These are phyloP conservation scores for Nakataea oryzae DNA, from an alignment of 2,329 filamentous ascomycete species.

Conservation along the genomic window DNA sequence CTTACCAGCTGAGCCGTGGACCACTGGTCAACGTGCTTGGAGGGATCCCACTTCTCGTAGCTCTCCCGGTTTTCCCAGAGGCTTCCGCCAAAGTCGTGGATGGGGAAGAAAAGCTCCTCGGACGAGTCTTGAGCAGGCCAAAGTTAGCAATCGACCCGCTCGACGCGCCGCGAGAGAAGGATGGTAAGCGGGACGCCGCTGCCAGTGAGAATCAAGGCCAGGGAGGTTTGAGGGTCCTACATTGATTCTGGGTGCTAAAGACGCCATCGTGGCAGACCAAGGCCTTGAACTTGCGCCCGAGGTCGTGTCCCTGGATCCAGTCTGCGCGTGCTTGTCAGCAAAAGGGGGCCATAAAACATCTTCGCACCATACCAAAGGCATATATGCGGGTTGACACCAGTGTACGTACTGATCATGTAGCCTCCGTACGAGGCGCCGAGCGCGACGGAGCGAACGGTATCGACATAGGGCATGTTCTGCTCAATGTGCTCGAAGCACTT, in stretches of 20 bases:
- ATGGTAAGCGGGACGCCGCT: too few species aligned
- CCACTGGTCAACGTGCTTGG: constrained; percentile 58
- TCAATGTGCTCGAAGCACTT: constrained; percentile 67
- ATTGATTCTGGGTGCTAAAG: constrained; percentile 60
- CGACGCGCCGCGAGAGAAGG: neutral
- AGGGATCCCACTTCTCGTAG: constrained; percentile 63
- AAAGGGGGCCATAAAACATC: neutral
- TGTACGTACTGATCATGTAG: constrained; percentile 56
- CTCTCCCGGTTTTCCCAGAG: constrained; percentile 50
- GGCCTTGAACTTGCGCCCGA: constrained; percentile 78
- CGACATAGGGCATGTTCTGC: constrained; percentile 54
- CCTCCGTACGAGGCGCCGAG: constrained; percentile 67
- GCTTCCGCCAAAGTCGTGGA: constrained; percentile 56
- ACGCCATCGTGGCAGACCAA: constrained; percentile 84
- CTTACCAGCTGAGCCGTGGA: constrained; percentile 71
- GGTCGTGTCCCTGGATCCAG: constrained; percentile 81
- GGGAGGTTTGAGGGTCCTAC: constrained; percentile 16
- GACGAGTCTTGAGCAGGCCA: constrained; percentile 22
- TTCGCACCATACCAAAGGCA: too few species aligned
- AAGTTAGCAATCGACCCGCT: neutral
- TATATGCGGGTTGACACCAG: too few species aligned
- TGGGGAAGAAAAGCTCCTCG: constrained; percentile 61
- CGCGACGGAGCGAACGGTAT: constrained; percentile 59
- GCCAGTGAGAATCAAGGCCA: too few species aligned
- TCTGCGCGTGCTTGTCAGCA: constrained; percentile 26